Percentiles rank a stretch among this genome's conserved stretches.
Evolutionary conservation across 768 basidiomycete species (phyloP).

Genomic region (Podaxis carcinomalis): DNA sequence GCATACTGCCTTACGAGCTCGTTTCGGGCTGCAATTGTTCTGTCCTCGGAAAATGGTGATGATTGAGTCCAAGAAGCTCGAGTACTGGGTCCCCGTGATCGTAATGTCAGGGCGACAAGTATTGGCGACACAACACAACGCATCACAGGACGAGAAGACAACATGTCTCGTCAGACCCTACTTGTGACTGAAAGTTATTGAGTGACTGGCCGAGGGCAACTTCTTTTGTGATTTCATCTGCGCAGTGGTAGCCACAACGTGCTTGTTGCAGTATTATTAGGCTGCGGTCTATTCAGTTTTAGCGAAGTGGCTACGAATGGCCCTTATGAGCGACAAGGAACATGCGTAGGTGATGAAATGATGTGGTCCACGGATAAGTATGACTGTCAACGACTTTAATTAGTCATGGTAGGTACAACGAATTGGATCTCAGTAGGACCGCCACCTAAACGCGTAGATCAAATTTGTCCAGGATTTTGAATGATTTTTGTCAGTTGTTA

Average conservation of each 20-base stretch:
- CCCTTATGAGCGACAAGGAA: background rate
- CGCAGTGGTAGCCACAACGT: background rate
- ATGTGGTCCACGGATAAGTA: background rate
- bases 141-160: background rate
- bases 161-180: background rate
- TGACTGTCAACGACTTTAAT: background rate
- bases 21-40: background rate
- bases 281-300: background rate
- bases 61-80: background rate
- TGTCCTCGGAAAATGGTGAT: background rate
- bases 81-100: background rate
- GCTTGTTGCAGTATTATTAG: background rate
- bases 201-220: background rate
- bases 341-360: background rate
- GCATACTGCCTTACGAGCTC: background rate
- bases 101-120: background rate
- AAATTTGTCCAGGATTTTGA: background rate
- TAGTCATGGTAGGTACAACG: conserved; percentile 1
- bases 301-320: background rate
- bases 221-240: background rate
- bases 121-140: background rate
- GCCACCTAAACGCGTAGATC: background rate
- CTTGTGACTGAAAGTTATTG: background rate
- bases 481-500: background rate
- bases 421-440: background rate